A percentile compares a stretch with the other conserved stretches of the same genome.
Evolutionary conservation across 2,329 filamentous ascomycete species (phyloP).

Genomic region (Cercospora sesami): DNA sequence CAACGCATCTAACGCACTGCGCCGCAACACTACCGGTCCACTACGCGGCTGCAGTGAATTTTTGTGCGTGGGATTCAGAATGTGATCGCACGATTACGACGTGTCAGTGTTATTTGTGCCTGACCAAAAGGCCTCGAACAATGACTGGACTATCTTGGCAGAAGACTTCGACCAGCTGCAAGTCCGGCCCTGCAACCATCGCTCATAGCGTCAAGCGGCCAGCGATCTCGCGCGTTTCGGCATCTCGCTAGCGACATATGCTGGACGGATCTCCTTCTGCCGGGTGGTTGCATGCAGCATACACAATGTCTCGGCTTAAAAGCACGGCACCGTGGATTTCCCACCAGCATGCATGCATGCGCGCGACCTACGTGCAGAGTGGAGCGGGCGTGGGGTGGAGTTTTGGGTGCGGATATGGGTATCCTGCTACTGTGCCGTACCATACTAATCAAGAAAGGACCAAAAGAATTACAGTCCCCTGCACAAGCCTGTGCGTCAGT

Average conservation of each 20-base stretch:
- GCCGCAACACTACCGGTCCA: background rate
- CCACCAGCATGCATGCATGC: background rate
- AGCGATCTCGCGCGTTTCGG: slow-evolving; percentile 1
- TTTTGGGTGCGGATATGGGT: background rate
- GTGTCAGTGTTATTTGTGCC: background rate
- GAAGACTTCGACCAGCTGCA: background rate
- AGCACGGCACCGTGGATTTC: slow-evolving; percentile 10
- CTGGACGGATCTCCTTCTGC: background rate
- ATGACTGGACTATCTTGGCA: background rate
- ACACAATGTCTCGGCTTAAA: background rate
- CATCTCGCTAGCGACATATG: background rate
- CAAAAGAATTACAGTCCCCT: background rate
- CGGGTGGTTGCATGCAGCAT: background rate
- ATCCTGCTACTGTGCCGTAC: background rate
- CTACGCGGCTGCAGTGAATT: background rate
- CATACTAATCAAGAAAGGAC: background rate
- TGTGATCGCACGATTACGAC: background rate
- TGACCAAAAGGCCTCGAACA: background rate
- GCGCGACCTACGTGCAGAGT: slow-evolving; percentile 2
- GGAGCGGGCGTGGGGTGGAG: background rate
- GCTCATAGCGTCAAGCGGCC: background rate
- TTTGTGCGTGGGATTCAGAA: background rate
- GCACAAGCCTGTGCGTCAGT: background rate
- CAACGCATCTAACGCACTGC: background rate
- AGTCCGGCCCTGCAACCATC: background rate